phyloP scores from a whole-genome alignment of 2,329 filamentous ascomycete genomes.

The Penicillium hordei region DNA sequence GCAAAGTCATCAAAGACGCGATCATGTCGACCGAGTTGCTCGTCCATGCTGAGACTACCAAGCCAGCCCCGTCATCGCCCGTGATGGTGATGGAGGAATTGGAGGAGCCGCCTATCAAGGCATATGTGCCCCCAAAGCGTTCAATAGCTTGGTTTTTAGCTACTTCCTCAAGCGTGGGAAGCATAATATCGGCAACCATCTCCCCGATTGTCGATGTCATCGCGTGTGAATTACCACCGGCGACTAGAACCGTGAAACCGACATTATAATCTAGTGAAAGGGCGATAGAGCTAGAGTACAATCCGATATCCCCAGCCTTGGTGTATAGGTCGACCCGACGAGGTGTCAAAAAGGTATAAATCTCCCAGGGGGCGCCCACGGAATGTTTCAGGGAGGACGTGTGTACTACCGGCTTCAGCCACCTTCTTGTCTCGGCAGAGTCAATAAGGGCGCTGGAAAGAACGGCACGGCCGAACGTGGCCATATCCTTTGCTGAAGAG shows the following conservation, averaged over 20 bases:
- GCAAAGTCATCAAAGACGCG: constrained; percentile 10
- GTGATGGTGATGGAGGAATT: constrained; percentile 23
- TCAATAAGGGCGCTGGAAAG: constrained; percentile 41
- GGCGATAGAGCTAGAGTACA: constrained; percentile 26
- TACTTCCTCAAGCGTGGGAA: constrained; percentile 23
- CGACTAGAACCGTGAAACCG: constrained; percentile 26
- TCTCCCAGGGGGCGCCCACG: constrained; percentile 49
- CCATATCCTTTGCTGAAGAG: constrained; percentile 46
- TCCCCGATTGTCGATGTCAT: constrained; percentile 14
- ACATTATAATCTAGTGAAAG: constrained; percentile 28
- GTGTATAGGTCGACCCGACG: constrained; percentile 26
- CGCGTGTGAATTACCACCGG: constrained; percentile 14
- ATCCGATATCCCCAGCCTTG: constrained; percentile 28
- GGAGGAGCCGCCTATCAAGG: not conserved
- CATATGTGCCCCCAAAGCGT: constrained; percentile 24
- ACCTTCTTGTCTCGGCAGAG: constrained; percentile 41
- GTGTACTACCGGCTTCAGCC: constrained; percentile 46
- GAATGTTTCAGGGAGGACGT: constrained; percentile 41
- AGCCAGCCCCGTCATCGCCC: constrained; percentile 22
- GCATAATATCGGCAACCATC: constrained; percentile 15
- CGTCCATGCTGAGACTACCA: constrained; percentile 21
- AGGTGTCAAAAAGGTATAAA: constrained; percentile 24
- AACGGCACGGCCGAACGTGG: constrained; percentile 47
- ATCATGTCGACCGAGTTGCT: constrained; percentile 24
- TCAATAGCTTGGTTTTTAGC: constrained; percentile 23